Conservation (phyloP, 1,284 basidiomycete genomes). For the Heterobasidion parviporum region DNA sequence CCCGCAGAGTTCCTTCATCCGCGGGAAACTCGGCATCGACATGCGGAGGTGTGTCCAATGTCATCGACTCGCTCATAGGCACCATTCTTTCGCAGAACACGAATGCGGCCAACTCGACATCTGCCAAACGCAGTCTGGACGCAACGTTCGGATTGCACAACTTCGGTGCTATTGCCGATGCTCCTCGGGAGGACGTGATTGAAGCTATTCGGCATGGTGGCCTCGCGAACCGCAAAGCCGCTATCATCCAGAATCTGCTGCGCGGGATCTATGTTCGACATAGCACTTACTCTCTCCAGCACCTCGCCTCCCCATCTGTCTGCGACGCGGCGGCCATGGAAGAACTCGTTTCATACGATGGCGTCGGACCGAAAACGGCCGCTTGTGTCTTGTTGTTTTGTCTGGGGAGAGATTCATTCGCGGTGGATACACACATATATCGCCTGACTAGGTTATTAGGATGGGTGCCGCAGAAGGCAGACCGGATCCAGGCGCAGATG, state of each 20-base stretch:
- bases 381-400: constrained; percentile 76
- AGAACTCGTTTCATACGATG: constrained; percentile 58
- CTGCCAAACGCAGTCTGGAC: constrained; percentile 56
- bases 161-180: constrained; percentile 51
- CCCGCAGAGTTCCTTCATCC: constrained; percentile 11
- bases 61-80: constrained; percentile 65
- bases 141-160: constrained; percentile 48
- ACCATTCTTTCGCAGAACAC: constrained; percentile 76
- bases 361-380: constrained; percentile 75
- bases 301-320: constrained; percentile 36
- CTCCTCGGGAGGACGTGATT: constrained; percentile 42
- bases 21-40: constrained; percentile 31
- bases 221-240: constrained; percentile 67
- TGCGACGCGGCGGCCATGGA: constrained; percentile 60
- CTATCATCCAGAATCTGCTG: constrained; percentile 56
- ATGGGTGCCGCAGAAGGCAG: constrained; percentile 62
- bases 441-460: constrained; percentile 57
- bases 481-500: constrained; percentile 60
- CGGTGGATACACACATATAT: constrained; percentile 73
- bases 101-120: constrained; percentile 50
- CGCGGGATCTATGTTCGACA: constrained; percentile 42
- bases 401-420: constrained; percentile 63
- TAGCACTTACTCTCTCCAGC: constrained; percentile 47
- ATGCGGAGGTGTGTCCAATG: constrained; percentile 52
- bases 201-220: constrained; percentile 64